Base-by-base conservation (phyloP, 768 basidiomycete species). In the Kwoniella bestiolae region DNA sequence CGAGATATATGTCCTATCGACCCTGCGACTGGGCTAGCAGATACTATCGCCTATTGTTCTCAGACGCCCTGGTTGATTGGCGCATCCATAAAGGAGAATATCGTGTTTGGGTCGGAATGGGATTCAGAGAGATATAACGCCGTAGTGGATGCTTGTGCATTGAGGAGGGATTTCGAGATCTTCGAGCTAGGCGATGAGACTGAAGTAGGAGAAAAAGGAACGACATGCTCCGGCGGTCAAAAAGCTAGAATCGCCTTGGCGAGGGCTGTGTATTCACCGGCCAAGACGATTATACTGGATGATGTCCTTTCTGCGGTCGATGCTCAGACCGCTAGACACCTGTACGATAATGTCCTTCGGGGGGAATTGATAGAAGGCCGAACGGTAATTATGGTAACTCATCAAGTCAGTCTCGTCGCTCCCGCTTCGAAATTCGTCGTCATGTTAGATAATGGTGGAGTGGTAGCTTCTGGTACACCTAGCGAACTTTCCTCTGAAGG, bases 141-240 rank as follows among this genome's bases (percentile, higher is more conserved):
- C 1, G 78, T 80, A 1, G 71, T 80, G 23, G 65, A 72, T 9
- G 78, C 78, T 23, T 80, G 79, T 65, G 79, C 79, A 14, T 64
- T 80, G 6, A 55, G 72, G 38, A 45, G 73, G 21, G 79, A 80
- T 63, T 70, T 80, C 25, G 78, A 80, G 59, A 80, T 80, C 35
- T 79, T 78, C 47, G 86, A 89, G 56, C 87, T 89, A 11, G 76
- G 76, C 3, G 79, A 80, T 44, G 67, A 71, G 23, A 80, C 79
- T 11, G 72, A 79, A 63, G 79, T 80, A 0, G 79, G 79, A 6
- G 79, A 80, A 52, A 79, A 80, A 52, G 79, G 78, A 18, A 80
- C 78, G 11, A 78, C 76, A 2, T 80, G 79, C 46, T 73, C 72
- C 8, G 72, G 75, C n/a, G 72, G 74, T 35, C 74, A 73, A 49